These are phyloP conservation scores for Paramyrothecium roridum DNA, from an alignment of 2,329 filamentous ascomycete genomes.

Conservation along the genomic window DNA sequence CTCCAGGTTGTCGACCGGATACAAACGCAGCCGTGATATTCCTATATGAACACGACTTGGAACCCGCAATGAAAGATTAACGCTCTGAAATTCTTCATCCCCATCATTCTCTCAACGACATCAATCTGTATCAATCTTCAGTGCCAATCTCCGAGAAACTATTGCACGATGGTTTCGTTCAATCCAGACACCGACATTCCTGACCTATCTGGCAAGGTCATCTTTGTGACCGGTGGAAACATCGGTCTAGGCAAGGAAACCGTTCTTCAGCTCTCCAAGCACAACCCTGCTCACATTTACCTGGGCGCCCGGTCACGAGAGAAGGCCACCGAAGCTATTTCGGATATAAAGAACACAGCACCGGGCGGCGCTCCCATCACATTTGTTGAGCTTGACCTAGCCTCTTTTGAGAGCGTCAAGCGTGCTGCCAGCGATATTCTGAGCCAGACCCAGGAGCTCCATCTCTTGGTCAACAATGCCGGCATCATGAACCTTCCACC, in stretches of 20 bases:
- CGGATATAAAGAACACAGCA: slow-evolving; percentile 27
- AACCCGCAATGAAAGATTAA: no score
- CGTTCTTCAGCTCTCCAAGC: slow-evolving; percentile 8
- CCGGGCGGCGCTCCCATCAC: slow-evolving; percentile 15
- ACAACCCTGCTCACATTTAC: slow-evolving; percentile 9
- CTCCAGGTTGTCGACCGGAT: no score
- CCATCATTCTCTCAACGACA: no score
- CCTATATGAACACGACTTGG: no score
- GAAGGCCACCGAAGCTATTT: slow-evolving; percentile 28
- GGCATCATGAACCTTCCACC: slow-evolving; percentile 32
- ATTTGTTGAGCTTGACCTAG: slow-evolving; percentile 42
- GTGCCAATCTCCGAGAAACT: no score
- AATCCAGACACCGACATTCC: slow-evolving; percentile 37
- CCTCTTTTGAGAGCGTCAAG: slow-evolving; percentile 38
- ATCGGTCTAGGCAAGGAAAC: slow-evolving; percentile 9
- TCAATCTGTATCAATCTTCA: no score
- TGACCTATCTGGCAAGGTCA: slow-evolving; percentile 37
- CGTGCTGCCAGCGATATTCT: slow-evolving; percentile 32
- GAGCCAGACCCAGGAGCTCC: slow-evolving; percentile 26
- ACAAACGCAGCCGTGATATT: no score
- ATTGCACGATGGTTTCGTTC: slow-evolving; percentile 6
- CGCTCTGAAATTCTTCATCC: no score
- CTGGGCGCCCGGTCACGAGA: slow-evolving; percentile 29
- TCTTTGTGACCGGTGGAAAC: slow-evolving; percentile 43
- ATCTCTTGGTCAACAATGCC: slow-evolving; percentile 39